These are phyloP conservation scores for Eimeria tenella DNA, from an alignment of 169 alveolate genomes.

Conservation along the genomic window DNA sequence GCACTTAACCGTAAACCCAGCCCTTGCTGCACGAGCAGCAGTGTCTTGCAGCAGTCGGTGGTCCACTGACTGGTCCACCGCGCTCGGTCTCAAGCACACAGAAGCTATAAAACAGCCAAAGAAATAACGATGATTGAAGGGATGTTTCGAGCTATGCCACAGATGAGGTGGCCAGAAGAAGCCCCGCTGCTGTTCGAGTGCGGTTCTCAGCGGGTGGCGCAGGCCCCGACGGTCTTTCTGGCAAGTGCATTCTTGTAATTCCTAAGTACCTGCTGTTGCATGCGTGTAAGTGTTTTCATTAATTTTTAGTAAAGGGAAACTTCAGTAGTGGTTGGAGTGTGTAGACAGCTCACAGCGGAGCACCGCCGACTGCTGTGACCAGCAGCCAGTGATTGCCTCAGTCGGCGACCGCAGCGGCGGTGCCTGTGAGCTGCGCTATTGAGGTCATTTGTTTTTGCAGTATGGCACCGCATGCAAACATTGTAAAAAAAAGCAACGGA, in stretches of 20 bases:
- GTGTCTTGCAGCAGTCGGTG: no score
- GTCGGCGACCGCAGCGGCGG: conserved; percentile 65
- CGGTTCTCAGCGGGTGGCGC: conserved; percentile 42
- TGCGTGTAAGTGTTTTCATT: not conserved
- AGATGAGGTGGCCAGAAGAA: not conserved
- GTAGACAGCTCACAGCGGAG: not conserved
- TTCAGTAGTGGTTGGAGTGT: not conserved
- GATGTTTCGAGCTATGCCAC: no score
- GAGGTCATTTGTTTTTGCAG: conserved; percentile 8
- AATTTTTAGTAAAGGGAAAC: not conserved
- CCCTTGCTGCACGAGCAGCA: no score
- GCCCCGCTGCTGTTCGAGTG: conserved; percentile 28
- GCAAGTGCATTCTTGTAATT: not conserved
- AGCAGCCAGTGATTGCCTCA: conserved; percentile 65
- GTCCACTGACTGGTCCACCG: no score
- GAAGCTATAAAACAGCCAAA: no score
- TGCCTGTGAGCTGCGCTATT: conserved; percentile 14
- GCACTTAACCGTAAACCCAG: no score
- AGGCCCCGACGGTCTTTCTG: conserved; percentile 48
- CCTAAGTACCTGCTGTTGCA: conserved; percentile 3
- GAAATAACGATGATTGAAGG: no score
- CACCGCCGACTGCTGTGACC: conserved; percentile 37
- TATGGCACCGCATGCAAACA: conserved; percentile 2
- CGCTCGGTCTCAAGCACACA: no score
- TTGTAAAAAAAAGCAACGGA: conserved; percentile 3